Conservation (phyloP, 2,329 filamentous ascomycete genomes). For the Sporothrix mexicana region DNA sequence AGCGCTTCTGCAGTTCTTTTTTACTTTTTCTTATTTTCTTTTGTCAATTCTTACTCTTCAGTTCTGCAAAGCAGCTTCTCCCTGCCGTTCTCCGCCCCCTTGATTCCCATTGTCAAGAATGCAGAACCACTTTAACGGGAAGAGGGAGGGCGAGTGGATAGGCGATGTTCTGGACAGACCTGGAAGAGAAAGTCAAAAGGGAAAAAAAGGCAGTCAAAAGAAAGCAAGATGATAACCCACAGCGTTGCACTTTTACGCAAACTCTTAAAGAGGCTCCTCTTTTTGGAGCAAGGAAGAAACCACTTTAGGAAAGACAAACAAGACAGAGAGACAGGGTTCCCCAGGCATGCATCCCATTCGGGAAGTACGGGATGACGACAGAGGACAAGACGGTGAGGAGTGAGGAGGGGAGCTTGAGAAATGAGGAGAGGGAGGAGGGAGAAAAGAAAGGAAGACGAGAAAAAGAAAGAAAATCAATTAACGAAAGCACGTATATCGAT, state of each 20-base stretch:
- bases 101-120: constrained; percentile 19
- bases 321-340: neutral
- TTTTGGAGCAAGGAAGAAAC: neutral
- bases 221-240: constrained; percentile 9
- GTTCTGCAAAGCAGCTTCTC: neutral
- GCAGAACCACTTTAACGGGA: constrained; percentile 19
- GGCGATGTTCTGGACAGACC: neutral
- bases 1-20: constrained; percentile 15
- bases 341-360: constrained; percentile 8
- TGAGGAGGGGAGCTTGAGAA: neutral
- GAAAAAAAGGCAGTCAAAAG: neutral
- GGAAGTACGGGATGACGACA: constrained; percentile 13
- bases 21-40: neutral
- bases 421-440: constrained; percentile 9
- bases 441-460: neutral
- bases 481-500: neutral
- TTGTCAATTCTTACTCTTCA: too few species aligned
- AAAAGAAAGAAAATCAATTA: neutral
- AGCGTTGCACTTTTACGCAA: constrained; percentile 22
- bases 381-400: neutral
- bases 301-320: constrained; percentile 17
- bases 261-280: constrained; percentile 11
- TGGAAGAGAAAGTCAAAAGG: neutral
- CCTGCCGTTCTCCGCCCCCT: constrained; percentile 25
- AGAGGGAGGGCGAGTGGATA: neutral